Evolutionary conservation across 1,139 yeast genomes (phyloP).

Genomic region (Eremothecium coryli): DNA sequence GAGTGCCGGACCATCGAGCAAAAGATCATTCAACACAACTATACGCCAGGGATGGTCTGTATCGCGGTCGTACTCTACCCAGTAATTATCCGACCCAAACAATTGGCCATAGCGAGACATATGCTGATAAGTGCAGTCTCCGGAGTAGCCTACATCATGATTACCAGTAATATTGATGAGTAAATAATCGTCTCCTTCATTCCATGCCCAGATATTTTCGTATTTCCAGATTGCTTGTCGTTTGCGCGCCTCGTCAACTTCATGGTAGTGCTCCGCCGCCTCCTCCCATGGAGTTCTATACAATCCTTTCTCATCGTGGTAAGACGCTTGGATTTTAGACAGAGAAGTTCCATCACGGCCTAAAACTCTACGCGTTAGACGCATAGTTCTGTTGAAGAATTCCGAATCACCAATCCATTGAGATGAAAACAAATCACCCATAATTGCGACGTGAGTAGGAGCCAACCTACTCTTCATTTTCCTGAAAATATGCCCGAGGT

Average conservation of each 20-base stretch:
- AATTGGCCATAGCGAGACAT: constrained; percentile 63
- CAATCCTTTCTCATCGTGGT: constrained; percentile 21
- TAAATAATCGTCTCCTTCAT: constrained; percentile 33
- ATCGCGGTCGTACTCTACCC: constrained; percentile 56
- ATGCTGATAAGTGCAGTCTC: constrained; percentile 90
- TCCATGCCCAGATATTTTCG: constrained; percentile 61
- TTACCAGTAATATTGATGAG: constrained; percentile 84
- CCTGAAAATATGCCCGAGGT: constrained; percentile 70
- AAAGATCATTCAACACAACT: constrained; percentile 73
- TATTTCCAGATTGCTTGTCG: constrained; percentile 42
- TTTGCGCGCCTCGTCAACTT: constrained; percentile 28
- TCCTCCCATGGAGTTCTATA: constrained; percentile 32
- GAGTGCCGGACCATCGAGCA: constrained; percentile 84
- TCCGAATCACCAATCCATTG: constrained; percentile 92
- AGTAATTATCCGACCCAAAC: constrained; percentile 81
- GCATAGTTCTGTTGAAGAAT: constrained; percentile 63
- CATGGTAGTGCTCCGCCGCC: constrained; percentile 41
- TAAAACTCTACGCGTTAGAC: constrained; percentile 61
- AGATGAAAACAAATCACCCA: constrained; percentile 91
- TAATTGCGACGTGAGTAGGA: constrained; percentile 77
- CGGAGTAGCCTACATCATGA: constrained; percentile 92
- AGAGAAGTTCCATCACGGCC: constrained; percentile 19
- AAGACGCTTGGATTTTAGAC: constrained; percentile 12
- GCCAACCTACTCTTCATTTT: constrained; percentile 51
- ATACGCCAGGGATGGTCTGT: constrained; percentile 68